phyloP scores from a whole-genome alignment of 139 green algal genomes.

The Chlamydomonas schloesseri region DNA sequence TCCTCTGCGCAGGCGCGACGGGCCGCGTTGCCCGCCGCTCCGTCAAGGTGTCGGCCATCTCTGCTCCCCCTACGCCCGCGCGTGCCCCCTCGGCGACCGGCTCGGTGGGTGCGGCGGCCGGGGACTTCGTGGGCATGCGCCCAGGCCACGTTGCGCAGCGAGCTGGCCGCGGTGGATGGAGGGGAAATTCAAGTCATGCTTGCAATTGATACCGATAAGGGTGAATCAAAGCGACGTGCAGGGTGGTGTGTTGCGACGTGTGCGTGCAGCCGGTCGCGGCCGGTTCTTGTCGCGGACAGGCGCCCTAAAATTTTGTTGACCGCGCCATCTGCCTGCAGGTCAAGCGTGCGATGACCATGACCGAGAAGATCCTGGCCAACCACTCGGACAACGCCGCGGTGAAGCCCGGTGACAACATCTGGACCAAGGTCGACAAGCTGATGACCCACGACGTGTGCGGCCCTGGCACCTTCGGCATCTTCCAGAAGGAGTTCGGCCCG shows the following conservation, averaged over 20 bases:
- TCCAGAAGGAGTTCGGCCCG: conserved; percentile 95
- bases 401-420: conserved; percentile 93
- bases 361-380: conserved; percentile 94
- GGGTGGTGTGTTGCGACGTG: neutral
- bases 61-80: conserved; percentile 48
- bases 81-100: conserved; percentile 67
- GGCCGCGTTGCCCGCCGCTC: conserved; percentile 2
- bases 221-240: too few relatives aligned
- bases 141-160: too few relatives aligned
- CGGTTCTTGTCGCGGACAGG: too few relatives aligned
- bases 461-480: conserved; percentile 95
- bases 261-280: neutral
- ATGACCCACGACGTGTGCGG: conserved; percentile 97
- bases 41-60: conserved; percentile 51
- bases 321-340: conserved; percentile 64
- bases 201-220: too few relatives aligned
- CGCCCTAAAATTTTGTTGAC: neutral
- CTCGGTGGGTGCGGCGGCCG: conserved; percentile 51
- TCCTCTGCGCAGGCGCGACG: neutral
- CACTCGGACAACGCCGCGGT: conserved; percentile 80
- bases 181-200: too few relatives aligned
- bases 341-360: conserved; percentile 94
- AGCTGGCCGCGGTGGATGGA: too few relatives aligned
- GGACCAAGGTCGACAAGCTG: conserved; percentile 93
- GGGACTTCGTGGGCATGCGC: neutral